phyloP scores from a whole-genome alignment of 164 flowering plant species.

The Vitis labrusca region DNA sequence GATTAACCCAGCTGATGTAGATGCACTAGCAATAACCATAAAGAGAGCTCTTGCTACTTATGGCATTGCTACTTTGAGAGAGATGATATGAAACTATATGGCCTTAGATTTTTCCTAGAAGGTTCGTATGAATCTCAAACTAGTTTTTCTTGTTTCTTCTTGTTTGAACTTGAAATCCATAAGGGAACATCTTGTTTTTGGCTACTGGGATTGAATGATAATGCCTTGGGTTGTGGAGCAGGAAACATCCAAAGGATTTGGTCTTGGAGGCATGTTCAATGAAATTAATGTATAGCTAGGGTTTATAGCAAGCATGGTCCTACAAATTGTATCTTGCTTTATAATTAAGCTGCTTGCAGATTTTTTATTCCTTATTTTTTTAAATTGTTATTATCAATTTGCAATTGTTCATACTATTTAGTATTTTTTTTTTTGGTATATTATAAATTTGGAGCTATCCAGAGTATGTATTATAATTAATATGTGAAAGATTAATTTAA shows the following conservation, averaged over 20 bases:
- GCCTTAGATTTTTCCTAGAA: conserved; percentile 84
- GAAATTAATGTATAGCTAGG: no score
- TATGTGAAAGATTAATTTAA: no score
- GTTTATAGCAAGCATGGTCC: no score
- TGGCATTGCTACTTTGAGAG: conserved; percentile 44
- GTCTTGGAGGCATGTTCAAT: no score
- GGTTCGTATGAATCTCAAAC: conserved; percentile 29
- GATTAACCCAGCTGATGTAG: conserved; percentile 62
- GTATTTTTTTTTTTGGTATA: no score
- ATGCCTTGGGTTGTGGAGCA: conserved; percentile 17
- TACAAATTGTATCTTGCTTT: no score
- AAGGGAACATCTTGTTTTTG: not conserved
- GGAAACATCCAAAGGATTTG: conserved; percentile 46
- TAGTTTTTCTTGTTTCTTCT: not conserved
- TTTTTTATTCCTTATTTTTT: no score
- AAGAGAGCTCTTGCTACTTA: conserved; percentile 48
- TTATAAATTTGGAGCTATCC: no score
- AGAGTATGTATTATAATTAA: no score
- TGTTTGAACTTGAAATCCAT: not conserved
- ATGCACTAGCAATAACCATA: conserved; percentile 42
- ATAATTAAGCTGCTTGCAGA: no score
- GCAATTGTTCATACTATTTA: no score
- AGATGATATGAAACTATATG: conserved; percentile 73
- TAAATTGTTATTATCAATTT: no score
- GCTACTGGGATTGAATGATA: not conserved